These are phyloP conservation scores for Poronia punctata DNA, from an alignment of 495 filamentous ascomycete species.

Conservation along the genomic window DNA sequence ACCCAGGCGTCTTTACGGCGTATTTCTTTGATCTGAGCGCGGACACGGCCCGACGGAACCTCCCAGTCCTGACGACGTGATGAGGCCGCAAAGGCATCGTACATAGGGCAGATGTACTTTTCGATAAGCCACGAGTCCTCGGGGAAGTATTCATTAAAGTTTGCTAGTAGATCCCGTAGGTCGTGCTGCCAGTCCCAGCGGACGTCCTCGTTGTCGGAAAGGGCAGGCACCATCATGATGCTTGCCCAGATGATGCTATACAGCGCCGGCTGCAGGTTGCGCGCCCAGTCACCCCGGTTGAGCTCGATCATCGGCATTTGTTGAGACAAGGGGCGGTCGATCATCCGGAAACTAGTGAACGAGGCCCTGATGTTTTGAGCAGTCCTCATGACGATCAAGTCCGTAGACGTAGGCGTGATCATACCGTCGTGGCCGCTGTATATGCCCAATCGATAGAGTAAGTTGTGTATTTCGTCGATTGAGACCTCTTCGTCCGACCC, in stretches of 20 bases:
- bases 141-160: conserved; percentile 61
- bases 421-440: conserved; percentile 47
- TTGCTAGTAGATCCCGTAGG: conserved; percentile 55
- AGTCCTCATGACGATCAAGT: conserved; percentile 65
- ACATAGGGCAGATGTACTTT: conserved; percentile 56
- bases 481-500: conserved; percentile 60
- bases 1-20: conserved; percentile 14
- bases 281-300: conserved; percentile 27
- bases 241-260: conserved; percentile 75
- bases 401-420: conserved; percentile 51
- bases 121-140: conserved; percentile 63
- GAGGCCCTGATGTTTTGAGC: conserved; percentile 69
- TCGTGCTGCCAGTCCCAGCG: conserved; percentile 35
- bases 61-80: conserved; percentile 18
- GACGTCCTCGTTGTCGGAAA: conserved; percentile 26
- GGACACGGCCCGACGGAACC: conserved; percentile 26
- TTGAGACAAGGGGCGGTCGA: conserved; percentile 22
- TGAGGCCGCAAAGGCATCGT: conserved; percentile 28
- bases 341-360: conserved; percentile 30
- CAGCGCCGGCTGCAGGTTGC: conserved; percentile 58
- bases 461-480: conserved; percentile 47
- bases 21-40: conserved; percentile 25
- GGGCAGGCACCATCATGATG: conserved; percentile 50
- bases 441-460: conserved; percentile 58
- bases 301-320: conserved; percentile 28